These are phyloP conservation scores for Penicillium sp. DNA, from an alignment of 2,329 filamentous ascomycete species.

Conservation along the genomic window DNA sequence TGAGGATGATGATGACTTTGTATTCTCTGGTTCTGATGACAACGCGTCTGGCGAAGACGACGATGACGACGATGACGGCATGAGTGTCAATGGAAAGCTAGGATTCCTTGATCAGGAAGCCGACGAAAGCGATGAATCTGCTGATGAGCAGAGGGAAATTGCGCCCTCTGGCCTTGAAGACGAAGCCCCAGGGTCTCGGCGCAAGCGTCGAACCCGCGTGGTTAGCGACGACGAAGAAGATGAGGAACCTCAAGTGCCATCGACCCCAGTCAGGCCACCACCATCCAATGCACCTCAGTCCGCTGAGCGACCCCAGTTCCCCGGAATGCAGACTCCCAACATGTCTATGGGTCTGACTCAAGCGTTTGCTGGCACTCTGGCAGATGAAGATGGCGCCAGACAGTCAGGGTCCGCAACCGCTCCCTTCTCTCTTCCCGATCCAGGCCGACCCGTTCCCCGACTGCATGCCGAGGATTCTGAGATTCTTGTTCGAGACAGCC, in stretches of 20 bases:
- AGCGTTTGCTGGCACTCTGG: conserved; percentile 88
- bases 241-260: conserved; percentile 40
- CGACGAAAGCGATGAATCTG: conserved; percentile 47
- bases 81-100: conserved; percentile 16
- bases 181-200: conserved; percentile 48
- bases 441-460: conserved; percentile 57
- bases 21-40: conserved; percentile 49
- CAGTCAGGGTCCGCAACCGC: conserved; percentile 53
- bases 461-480: conserved; percentile 62
- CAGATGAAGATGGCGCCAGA: conserved; percentile 52
- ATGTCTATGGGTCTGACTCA: conserved; percentile 72
- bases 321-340: conserved; percentile 57
- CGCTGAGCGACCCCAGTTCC: conserved; percentile 58
- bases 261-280: conserved; percentile 34
- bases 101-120: conserved; percentile 31
- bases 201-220: conserved; percentile 54
- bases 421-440: conserved; percentile 48
- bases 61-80: conserved; percentile 31
- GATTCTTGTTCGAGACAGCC: conserved; percentile 58
- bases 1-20: conserved; percentile 48
- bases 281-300: conserved; percentile 29
- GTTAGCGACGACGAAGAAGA: conserved; percentile 67
- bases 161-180: conserved; percentile 44
- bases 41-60: conserved; percentile 41
- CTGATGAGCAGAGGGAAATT: conserved; percentile 24